Conservation (phyloP, 345 rosid species). For the Limnanthes douglasii region DNA sequence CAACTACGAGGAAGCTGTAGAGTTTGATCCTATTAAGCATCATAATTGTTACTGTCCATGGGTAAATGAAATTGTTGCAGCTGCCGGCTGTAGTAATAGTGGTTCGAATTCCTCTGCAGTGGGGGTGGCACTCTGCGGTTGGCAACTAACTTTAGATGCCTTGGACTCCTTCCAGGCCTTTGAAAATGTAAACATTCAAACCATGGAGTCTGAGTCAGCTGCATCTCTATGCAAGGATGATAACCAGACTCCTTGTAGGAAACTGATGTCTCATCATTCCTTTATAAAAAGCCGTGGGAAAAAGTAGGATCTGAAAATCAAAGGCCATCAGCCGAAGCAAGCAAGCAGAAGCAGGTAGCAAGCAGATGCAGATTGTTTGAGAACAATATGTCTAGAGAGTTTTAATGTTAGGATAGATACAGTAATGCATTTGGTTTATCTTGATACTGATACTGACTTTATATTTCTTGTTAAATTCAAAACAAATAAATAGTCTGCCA, state of each 20-base stretch:
- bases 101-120: constrained; percentile 37
- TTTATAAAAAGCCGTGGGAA: too few relatives aligned
- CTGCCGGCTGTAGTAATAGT: constrained; percentile 68
- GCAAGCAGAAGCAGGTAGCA: too few relatives aligned
- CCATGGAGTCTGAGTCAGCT: constrained; percentile 82
- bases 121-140: constrained; percentile 62
- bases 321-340: too few relatives aligned
- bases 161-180: constrained; percentile 52
- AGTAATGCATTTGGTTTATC: too few relatives aligned
- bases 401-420: too few relatives aligned
- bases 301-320: too few relatives aligned
- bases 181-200: constrained; percentile 57
- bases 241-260: neutral
- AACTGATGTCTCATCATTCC: too few relatives aligned
- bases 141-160: constrained; percentile 93
- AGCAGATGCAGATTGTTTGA: too few relatives aligned
- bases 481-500: too few relatives aligned
- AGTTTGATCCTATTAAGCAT: constrained; percentile 84
- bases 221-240: constrained; percentile 85
- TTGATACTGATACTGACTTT: too few relatives aligned
- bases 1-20: constrained; percentile 66
- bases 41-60: constrained; percentile 95
- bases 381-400: too few relatives aligned
- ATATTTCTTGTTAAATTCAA: too few relatives aligned
- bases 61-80: constrained; percentile 97